phyloP scores from a whole-genome alignment of 345 rosid species.

The Gossypium longicalyx region DNA sequence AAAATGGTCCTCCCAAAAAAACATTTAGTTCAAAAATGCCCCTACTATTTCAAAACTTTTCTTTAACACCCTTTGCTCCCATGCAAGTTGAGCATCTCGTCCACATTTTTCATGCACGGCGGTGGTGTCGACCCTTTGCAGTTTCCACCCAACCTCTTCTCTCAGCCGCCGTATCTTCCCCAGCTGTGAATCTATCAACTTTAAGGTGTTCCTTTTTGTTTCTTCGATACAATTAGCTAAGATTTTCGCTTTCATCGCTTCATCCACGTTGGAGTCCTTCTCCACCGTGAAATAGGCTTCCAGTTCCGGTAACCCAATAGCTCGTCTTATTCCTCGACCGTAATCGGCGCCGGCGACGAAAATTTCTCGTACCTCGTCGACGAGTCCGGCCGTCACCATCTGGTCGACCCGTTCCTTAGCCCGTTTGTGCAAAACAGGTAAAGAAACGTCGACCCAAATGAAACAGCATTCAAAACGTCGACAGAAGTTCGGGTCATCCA shows the following conservation, averaged over 20 bases:
- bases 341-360: neutral
- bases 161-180: neutral
- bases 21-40: neutral
- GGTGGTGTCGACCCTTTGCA: neutral
- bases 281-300: neutral
- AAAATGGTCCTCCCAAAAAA: neutral
- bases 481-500: neutral
- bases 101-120: neutral
- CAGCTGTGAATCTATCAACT: neutral
- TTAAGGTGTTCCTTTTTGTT: neutral
- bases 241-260: neutral
- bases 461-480: neutral
- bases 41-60: neutral
- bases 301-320: neutral
- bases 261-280: neutral
- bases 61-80: neutral
- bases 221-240: neutral
- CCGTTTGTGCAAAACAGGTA: neutral
- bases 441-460: neutral
- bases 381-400: neutral
- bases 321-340: neutral
- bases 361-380: neutral
- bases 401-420: neutral
- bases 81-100: neutral
- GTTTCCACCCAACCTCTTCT: neutral